These are phyloP conservation scores for Lactarius indigo DNA, from an alignment of 768 basidiomycete genomes.

Conservation along the genomic window DNA sequence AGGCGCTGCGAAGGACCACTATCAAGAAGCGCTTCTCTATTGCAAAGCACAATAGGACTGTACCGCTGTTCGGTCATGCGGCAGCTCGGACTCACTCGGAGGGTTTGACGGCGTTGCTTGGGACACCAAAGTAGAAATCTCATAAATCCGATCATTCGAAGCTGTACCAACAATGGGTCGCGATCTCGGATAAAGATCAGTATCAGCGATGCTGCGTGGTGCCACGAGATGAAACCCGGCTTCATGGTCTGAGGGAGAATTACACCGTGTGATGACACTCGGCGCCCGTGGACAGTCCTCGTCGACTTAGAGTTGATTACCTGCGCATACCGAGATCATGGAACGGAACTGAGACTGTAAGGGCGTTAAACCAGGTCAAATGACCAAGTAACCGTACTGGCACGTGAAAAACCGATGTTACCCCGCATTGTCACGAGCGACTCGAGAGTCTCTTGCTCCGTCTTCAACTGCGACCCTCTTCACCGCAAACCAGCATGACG, in stretches of 20 bases:
- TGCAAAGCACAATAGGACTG: background rate
- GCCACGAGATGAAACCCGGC: background rate
- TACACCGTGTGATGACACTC: background rate
- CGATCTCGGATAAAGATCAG: background rate
- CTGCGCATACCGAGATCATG: background rate
- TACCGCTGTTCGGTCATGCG: background rate
- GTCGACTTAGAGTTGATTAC: background rate
- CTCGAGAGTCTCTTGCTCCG: background rate
- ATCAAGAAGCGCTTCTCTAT: background rate
- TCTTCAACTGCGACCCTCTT: background rate
- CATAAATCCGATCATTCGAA: slow-evolving; percentile 15
- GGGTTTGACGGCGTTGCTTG: background rate
- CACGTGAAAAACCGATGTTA: background rate
- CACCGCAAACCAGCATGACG: slow-evolving; percentile 32
- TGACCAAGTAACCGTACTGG: background rate
- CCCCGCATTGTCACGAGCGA: background rate
- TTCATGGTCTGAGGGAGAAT: background rate
- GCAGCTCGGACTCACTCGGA: background rate
- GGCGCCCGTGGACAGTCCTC: background rate
- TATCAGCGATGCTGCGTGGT: background rate
- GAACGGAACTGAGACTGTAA: background rate
- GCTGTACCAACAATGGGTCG: background rate
- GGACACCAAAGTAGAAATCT: background rate
- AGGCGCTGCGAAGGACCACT: slow-evolving; percentile 10
- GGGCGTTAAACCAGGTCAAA: background rate